A percentile compares a stretch with the other conserved stretches of the same genome.
Evolutionary conservation across 2,329 filamentous ascomycete genomes (phyloP).

Genomic region (Pezizomycotina sp.): DNA sequence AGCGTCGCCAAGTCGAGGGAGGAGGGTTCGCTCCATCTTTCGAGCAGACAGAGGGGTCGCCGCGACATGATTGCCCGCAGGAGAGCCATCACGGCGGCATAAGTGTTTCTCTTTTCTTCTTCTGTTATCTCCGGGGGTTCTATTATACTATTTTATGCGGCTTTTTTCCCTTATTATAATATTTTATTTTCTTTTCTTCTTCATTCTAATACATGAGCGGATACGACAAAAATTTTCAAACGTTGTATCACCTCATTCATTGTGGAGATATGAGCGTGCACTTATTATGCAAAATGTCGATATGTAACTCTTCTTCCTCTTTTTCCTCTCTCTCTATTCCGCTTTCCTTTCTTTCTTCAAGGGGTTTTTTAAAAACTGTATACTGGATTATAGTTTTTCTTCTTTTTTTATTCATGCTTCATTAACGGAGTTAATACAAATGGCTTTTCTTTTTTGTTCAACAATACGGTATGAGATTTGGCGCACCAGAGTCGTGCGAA

Average conservation of each 20-base stretch:
- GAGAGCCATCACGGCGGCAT: conserved; percentile 44
- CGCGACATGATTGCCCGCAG: conserved; percentile 33
- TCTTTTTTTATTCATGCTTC: too few species aligned
- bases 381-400: too few species aligned
- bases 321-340: background rate
- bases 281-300: conserved; percentile 1
- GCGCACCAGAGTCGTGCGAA: too few species aligned
- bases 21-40: conserved; percentile 42
- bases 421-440: too few species aligned
- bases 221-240: background rate
- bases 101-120: conserved; percentile 22
- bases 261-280: background rate
- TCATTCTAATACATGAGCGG: background rate
- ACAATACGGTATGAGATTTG: too few species aligned
- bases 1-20: conserved; percentile 74
- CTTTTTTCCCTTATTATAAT: too few species aligned
- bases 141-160: conserved; percentile 17
- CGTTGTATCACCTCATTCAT: background rate
- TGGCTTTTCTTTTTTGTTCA: too few species aligned
- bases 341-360: too few species aligned
- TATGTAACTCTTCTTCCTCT: conserved; percentile 5
- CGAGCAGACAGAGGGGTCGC: conserved; percentile 77
- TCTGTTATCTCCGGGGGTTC: conserved; percentile 11
- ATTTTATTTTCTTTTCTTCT: background rate
- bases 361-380: too few species aligned